Conservation (phyloP, 805 yeast genomes). For the Brettanomyces custersianus region DNA sequence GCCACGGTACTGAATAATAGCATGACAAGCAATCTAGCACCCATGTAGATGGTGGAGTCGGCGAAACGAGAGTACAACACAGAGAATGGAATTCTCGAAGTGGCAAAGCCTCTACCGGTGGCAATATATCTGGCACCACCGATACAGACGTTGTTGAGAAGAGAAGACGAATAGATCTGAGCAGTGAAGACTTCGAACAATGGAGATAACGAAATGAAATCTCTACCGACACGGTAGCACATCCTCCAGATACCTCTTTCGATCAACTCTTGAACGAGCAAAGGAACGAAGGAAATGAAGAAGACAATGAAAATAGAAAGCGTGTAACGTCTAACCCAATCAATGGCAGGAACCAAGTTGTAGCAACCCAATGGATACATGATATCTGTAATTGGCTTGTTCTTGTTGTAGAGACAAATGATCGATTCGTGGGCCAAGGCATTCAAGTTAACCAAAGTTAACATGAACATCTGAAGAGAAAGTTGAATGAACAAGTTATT, state of each 20-base stretch:
- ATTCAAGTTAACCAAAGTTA: conserved; percentile 62
- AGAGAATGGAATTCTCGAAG: conserved; percentile 69
- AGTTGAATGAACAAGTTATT: conserved; percentile 71
- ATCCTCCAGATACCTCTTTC: conserved; percentile 80
- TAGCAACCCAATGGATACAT: conserved; percentile 63
- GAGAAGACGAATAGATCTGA: conserved; percentile 66
- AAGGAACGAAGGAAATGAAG: conserved; percentile 72
- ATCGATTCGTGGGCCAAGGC: conserved; percentile 67
- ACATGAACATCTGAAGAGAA: conserved; percentile 63
- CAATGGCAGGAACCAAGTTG: conserved; percentile 63
- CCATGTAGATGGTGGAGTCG: conserved; percentile 75
- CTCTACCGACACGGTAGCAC: conserved; percentile 58
- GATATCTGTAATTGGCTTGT: conserved; percentile 60
- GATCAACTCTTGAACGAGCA: conserved; percentile 68
- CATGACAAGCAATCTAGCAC: conserved; percentile 69
- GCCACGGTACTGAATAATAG: conserved; percentile 65
- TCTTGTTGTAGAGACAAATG: conserved; percentile 56
- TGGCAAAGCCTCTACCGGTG: conserved; percentile 83
- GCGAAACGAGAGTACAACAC: conserved; percentile 71
- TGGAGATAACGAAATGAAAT: conserved; percentile 64
- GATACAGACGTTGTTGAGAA: conserved; percentile 61
- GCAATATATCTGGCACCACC: conserved; percentile 87
- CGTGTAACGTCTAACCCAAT: conserved; percentile 77
- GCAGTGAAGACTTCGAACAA: conserved; percentile 79
- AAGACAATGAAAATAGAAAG: conserved; percentile 75